phyloP scores from a whole-genome alignment of 768 basidiomycete genomes.

The Rhodotorula graminis region DNA sequence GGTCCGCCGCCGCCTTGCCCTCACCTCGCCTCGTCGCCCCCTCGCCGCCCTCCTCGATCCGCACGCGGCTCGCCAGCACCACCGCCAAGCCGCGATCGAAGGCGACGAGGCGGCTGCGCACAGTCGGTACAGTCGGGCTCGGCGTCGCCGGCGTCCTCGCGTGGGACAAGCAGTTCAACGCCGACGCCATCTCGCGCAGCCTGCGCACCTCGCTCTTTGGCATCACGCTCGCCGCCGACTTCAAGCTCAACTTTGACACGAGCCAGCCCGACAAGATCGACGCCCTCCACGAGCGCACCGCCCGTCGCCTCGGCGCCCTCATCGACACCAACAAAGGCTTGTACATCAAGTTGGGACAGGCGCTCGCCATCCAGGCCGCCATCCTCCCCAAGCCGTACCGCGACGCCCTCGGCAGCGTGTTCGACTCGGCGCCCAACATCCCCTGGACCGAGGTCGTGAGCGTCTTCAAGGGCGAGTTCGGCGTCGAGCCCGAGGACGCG shows the following conservation, averaged over 20 bases:
- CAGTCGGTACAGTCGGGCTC: background rate
- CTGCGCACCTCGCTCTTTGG: slow-evolving; percentile 43
- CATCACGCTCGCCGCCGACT: slow-evolving; percentile 66
- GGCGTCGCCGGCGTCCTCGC: background rate
- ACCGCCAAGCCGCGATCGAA: too few species aligned
- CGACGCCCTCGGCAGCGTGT: slow-evolving; percentile 71
- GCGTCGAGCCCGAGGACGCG: slow-evolving; percentile 63
- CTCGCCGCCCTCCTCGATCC: too few species aligned
- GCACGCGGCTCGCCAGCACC: background rate
- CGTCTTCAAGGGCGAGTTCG: slow-evolving; percentile 58
- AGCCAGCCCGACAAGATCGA: slow-evolving; percentile 65
- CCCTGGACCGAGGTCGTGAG: slow-evolving; percentile 62
- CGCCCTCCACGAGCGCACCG: slow-evolving; percentile 76
- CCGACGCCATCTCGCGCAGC: slow-evolving; percentile 21
- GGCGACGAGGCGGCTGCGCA: background rate
- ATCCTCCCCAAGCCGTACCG: slow-evolving; percentile 71
- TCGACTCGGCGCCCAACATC: slow-evolving; percentile 83
- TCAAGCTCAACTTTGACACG: slow-evolving; percentile 80
- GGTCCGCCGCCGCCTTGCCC: too few species aligned
- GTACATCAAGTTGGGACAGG: slow-evolving; percentile 73
- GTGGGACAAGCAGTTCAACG: slow-evolving; percentile 34
- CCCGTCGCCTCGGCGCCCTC: slow-evolving; percentile 67
- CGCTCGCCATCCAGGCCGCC: slow-evolving; percentile 77
- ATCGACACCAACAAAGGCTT: slow-evolving; percentile 73
- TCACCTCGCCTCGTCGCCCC: background rate